These are phyloP conservation scores for Physcomitrellopsis africana DNA, from an alignment of 225 moss, liverwort and hornwort species.

Conservation along the genomic window DNA sequence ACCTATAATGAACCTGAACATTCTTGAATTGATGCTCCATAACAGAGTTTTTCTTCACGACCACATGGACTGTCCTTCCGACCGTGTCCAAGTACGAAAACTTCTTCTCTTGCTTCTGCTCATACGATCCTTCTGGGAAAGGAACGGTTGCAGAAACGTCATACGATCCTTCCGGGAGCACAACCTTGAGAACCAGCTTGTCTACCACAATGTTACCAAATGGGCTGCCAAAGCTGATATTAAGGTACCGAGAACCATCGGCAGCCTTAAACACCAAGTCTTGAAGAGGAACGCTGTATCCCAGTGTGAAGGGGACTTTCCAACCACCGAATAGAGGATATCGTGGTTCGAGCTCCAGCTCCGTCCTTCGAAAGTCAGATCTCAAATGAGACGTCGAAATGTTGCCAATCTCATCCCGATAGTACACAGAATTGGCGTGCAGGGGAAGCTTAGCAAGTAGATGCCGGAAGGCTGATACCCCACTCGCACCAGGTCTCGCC, in stretches of 20 bases:
- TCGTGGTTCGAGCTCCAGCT: slow-evolving; percentile 87
- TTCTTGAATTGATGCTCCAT: slow-evolving; percentile 84
- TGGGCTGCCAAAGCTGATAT: slow-evolving; percentile 78
- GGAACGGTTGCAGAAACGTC: slow-evolving; percentile 58
- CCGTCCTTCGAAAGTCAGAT: slow-evolving; percentile 70
- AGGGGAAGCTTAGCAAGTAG: slow-evolving; percentile 76
- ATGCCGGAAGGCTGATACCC: slow-evolving; percentile 73
- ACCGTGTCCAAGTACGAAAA: slow-evolving; percentile 90
- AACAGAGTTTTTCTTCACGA: slow-evolving; percentile 75
- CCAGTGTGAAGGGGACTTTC: slow-evolving; percentile 86
- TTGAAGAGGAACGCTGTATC: slow-evolving; percentile 84
- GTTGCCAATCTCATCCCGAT: slow-evolving; percentile 96
- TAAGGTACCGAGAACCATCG: slow-evolving; percentile 81
- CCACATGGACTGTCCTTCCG: slow-evolving; percentile 71
- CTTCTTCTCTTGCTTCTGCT: slow-evolving; percentile 72
- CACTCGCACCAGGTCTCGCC: slow-evolving; percentile 70
- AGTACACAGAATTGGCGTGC: slow-evolving; percentile 88
- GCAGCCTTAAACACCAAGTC: slow-evolving; percentile 74
- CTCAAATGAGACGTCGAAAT: slow-evolving; percentile 92
- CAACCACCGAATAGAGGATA: slow-evolving; percentile 95
- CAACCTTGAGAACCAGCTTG: slow-evolving; percentile 75
- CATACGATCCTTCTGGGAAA: slow-evolving; percentile 39
- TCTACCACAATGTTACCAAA: slow-evolving; percentile 77
- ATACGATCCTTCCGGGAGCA: slow-evolving; percentile 81
- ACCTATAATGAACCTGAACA: slow-evolving; percentile 86